phyloP scores from a whole-genome alignment of 352 stramenopile species.

The Achlya hypogyna region DNA sequence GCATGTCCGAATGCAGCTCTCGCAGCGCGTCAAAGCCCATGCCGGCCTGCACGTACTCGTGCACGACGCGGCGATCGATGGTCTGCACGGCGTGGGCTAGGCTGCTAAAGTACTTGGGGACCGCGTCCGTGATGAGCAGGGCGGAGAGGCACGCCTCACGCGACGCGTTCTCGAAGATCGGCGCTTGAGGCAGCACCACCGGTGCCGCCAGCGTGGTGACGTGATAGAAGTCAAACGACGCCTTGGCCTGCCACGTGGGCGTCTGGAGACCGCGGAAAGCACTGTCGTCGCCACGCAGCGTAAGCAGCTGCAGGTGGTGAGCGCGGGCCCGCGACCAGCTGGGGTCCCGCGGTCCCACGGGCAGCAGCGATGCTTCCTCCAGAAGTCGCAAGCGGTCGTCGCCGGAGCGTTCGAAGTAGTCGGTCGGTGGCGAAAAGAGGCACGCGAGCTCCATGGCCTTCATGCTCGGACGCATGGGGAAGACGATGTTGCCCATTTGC shows the following conservation, averaged over 20 bases:
- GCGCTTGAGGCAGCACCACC: neutral
- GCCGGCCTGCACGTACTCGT: constrained; percentile 60
- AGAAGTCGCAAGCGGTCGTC: neutral
- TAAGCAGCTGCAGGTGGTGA: constrained; percentile 5
- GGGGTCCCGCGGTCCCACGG: neutral
- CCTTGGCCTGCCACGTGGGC: neutral
- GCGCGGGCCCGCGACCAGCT: neutral
- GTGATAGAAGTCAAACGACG: constrained; percentile 7
- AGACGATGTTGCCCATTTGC: neutral
- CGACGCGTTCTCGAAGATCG: neutral
- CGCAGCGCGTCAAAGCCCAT: constrained; percentile 63
- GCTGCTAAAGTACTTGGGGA: constrained; percentile 37
- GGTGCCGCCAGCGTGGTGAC: neutral
- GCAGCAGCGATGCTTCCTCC: neutral
- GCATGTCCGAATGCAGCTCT: constrained; percentile 45
- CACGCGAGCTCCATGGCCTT: constrained; percentile 43
- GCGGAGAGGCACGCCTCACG: constrained; percentile 24
- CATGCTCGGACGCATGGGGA: constrained; percentile 28
- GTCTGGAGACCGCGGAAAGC: neutral
- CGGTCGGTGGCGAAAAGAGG: neutral
- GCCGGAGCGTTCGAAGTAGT: neutral
- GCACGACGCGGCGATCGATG: constrained; percentile 51
- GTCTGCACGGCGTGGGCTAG: constrained; percentile 30
- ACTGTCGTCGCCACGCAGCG: neutral
- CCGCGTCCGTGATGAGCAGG: constrained; percentile 32